Percentiles rank a stretch among this genome's conserved stretches.
Evolutionary conservation across 163 green algal species (phyloP).

Genomic region (Chloroidium sp.): DNA sequence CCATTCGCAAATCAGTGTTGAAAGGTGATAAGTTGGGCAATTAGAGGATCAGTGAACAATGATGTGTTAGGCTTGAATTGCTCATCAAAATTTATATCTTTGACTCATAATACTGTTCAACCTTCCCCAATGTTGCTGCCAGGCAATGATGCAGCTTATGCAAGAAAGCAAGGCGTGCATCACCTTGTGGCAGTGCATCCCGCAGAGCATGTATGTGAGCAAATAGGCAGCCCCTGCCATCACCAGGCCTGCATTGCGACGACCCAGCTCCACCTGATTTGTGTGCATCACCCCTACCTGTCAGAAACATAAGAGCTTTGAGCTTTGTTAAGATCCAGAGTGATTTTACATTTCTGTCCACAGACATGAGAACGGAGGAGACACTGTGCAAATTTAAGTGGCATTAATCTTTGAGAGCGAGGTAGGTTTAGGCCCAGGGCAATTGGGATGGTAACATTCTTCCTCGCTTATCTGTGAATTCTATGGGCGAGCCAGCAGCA

Average conservation of each 20-base stretch:
- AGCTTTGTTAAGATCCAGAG: neutral
- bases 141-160: neutral
- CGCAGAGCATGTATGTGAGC: conserved; percentile 67
- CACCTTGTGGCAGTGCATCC: conserved; percentile 86
- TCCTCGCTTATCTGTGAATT: neutral
- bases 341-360: neutral
- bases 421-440: neutral
- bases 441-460: neutral
- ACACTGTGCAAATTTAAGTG: neutral
- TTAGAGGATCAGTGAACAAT: too few relatives aligned
- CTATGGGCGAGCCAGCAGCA: too few relatives aligned
- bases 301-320: neutral
- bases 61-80: too few relatives aligned
- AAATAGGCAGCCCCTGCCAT: conserved; percentile 25
- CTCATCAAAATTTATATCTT: too few relatives aligned
- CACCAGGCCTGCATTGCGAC: conserved; percentile 12
- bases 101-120: too few relatives aligned
- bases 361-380: neutral
- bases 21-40: too few relatives aligned
- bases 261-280: conserved; percentile 85
- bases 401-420: neutral
- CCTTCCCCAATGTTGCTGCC: neutral
- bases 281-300: conserved; percentile 93
- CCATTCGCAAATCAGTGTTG: too few relatives aligned
- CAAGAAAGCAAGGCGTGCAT: neutral